Conservation (phyloP, 768 basidiomycete genomes). For the Boletus bicolor region DNA sequence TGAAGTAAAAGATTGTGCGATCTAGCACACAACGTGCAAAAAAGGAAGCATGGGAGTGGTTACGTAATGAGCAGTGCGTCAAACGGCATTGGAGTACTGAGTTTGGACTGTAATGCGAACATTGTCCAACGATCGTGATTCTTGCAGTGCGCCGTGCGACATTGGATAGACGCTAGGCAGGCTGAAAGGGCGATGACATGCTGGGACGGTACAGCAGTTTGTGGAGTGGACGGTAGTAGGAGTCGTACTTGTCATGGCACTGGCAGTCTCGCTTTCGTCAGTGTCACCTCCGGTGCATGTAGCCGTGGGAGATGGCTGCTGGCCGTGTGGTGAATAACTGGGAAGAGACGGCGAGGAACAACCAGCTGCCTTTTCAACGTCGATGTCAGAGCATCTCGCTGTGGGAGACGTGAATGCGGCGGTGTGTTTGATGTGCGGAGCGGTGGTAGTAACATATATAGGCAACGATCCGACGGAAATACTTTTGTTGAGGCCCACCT, state of each 20-base stretch:
- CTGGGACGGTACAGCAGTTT: conserved; percentile 1
- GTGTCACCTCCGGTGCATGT: background rate
- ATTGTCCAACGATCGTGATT: conserved; percentile 1
- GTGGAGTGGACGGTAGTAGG: background rate
- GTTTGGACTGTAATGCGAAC: conserved; percentile 18
- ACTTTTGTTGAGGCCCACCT: conserved; percentile 1
- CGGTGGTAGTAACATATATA: conserved; percentile 4
- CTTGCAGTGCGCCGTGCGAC: background rate
- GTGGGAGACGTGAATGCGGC: background rate
- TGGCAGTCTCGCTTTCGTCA: background rate
- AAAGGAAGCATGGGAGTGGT: background rate
- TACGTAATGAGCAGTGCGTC: background rate
- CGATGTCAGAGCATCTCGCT: conserved; percentile 4
- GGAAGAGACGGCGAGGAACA: conserved; percentile 15
- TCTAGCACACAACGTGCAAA: conserved; percentile 5
- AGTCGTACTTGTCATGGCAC: background rate
- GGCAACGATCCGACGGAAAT: conserved; percentile 19
- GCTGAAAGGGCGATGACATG: conserved; percentile 18
- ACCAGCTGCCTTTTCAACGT: conserved; percentile 15
- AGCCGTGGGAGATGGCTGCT: background rate
- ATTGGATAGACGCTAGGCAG: conserved; percentile 6
- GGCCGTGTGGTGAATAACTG: conserved; percentile 7
- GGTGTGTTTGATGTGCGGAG: conserved; percentile 5
- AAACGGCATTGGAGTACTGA: background rate
- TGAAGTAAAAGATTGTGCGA: conserved; percentile 6